Evolutionary conservation across 768 basidiomycete genomes (phyloP).

Genomic region (Xanthoconium stramineum): DNA sequence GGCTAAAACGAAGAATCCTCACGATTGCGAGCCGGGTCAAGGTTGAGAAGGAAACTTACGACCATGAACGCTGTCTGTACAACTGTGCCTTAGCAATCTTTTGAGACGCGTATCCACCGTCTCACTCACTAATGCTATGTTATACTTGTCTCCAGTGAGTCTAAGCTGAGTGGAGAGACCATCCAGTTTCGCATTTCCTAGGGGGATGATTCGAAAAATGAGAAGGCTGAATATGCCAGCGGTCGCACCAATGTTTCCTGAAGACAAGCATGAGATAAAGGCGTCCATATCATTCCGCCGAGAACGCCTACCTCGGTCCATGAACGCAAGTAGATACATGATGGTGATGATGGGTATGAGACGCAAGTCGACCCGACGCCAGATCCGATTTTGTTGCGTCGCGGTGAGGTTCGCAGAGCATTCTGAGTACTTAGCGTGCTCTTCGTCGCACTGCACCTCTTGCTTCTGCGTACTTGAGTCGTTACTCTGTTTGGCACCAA

Average conservation of each 20-base stretch:
- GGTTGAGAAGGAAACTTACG: not conserved
- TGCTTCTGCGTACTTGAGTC: not conserved
- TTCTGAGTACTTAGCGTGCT: not conserved
- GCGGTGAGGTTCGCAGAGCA: not conserved
- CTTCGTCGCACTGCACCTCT: not conserved
- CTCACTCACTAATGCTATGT: not conserved
- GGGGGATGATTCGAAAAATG: not conserved
- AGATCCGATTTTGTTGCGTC: not conserved
- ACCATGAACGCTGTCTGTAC: not conserved
- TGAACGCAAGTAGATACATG: constrained; percentile 2
- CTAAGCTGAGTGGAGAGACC: not conserved
- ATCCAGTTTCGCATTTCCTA: constrained; percentile 5
- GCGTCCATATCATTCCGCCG: not conserved
- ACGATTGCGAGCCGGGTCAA: no score
- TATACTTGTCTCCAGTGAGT: constrained; percentile 1
- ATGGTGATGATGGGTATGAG: constrained; percentile 2
- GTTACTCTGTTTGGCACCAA: not conserved
- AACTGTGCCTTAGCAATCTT: not conserved
- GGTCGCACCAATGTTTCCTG: constrained; percentile 3
- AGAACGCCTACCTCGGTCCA: not conserved
- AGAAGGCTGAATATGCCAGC: not conserved
- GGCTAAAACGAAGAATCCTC: no score
- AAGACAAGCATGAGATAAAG: not conserved
- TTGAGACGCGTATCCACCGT: not conserved
- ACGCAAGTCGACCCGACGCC: constrained; percentile 1